Base-by-base conservation (phyloP, 2,329 filamentous ascomycete species). In the Colletotrichum tofieldiae region DNA sequence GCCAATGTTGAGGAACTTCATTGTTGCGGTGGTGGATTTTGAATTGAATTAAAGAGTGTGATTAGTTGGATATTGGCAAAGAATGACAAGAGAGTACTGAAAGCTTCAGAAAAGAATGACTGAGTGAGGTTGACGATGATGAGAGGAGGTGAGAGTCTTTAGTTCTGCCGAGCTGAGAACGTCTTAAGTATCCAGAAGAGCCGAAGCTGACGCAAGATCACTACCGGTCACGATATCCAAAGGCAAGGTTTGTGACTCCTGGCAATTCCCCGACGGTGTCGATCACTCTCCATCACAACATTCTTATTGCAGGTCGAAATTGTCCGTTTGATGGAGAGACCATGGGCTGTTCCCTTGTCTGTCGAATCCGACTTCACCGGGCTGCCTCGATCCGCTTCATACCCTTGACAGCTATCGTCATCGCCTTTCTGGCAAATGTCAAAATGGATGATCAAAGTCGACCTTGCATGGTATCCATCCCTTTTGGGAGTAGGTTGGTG, bases 1-100 rank as follows among this genome's bases (percentile, higher is more conserved):
- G 18, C 65, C 65, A 32, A 72, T 14, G 65, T 65, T 72, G 52
- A 67, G 55, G 65, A 69, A 69, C 61, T 67, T 69, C 69, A 72
- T 72, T 32, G 16, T 60, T 55, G 59, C 59, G 58, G 69, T 64
- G 39, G 37, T 11, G 23, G 14, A 14, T 14, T 37, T 67, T 67
- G 29, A 23, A 20, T 43, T 51, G 41, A 45, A 61, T 39, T 68
- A 64, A 32, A 47, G 68, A 68, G 26, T 54, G 68, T 63, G 51
- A n/a, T 47, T 67, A 56, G 49, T 71, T 63, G 68, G 45, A 51
- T 29, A 5, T 39, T 41, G 20, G 54, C 47, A 68, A 63, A 23
- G 65, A 68, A 45, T 62, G 69, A 52, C 39, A 32, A 32, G 32
- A 47, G 32, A 45, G 47, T 16, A 49, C 58, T 51, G 59, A 61